A percentile compares a stretch with the other conserved stretches of the same genome.
phyloP scores from a whole-genome alignment of 2,329 filamentous ascomycete species.

The Sphaerulina vaccinii region DNA sequence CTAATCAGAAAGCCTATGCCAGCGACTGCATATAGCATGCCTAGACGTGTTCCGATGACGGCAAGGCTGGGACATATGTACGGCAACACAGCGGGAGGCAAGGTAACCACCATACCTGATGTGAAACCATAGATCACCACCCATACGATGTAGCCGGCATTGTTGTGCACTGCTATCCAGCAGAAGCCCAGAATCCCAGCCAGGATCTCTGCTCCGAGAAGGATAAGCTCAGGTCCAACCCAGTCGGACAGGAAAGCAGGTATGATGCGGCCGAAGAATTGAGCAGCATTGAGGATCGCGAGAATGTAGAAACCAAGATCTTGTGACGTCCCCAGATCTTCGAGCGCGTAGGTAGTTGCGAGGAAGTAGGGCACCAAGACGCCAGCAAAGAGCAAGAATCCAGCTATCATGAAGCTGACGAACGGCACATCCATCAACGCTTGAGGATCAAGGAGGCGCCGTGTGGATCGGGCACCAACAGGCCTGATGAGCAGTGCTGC shows the following conservation, averaged over 20 bases:
- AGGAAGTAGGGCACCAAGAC: slow-evolving; percentile 51
- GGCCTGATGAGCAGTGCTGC: slow-evolving; percentile 37
- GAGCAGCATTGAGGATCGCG: slow-evolving; percentile 63
- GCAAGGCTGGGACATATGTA: slow-evolving; percentile 42
- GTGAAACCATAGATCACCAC: slow-evolving; percentile 46
- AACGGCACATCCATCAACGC: slow-evolving; percentile 40
- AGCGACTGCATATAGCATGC: slow-evolving; percentile 40
- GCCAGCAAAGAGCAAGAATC: slow-evolving; percentile 43
- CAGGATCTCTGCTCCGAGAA: slow-evolving; percentile 48
- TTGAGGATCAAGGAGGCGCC: slow-evolving; percentile 41
- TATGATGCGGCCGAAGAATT: slow-evolving; percentile 47
- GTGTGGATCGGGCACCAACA: slow-evolving; percentile 41
- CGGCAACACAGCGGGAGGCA: slow-evolving; percentile 44
- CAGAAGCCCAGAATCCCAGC: slow-evolving; percentile 51
- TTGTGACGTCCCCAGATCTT: slow-evolving; percentile 32
- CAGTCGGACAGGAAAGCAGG: slow-evolving; percentile 46
- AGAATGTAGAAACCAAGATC: slow-evolving; percentile 36
- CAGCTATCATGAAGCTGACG: slow-evolving; percentile 1
- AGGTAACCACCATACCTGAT: slow-evolving; percentile 42
- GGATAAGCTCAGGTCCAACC: slow-evolving; percentile 51
- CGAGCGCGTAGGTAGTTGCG: slow-evolving; percentile 52
- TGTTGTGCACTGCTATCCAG: slow-evolving; percentile 35
- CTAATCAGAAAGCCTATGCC: slow-evolving; percentile 5
- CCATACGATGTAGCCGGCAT: slow-evolving; percentile 39
- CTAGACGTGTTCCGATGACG: slow-evolving; percentile 47